Percentiles rank a stretch among this genome's conserved stretches.
phyloP scores from a whole-genome alignment of 257 asterid genomes.

The Solanum pinnatisectum region DNA sequence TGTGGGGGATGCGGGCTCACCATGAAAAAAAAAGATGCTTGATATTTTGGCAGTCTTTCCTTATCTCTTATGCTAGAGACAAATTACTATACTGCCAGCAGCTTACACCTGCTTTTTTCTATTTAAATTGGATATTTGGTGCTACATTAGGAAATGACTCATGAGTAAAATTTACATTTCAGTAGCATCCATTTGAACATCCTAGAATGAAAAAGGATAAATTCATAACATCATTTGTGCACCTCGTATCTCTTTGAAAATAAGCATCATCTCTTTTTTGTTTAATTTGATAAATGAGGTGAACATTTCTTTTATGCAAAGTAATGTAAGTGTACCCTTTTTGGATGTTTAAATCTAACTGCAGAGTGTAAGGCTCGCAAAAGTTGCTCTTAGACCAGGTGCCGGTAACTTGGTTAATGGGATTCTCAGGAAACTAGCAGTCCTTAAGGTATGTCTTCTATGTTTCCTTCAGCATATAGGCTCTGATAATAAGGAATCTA shows the following conservation, averaged over 20 bases:
- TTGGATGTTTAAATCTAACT: constrained; percentile 3
- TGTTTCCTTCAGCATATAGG: not conserved
- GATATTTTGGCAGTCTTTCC: not conserved
- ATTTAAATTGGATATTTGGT: not conserved
- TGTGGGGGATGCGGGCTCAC: not conserved
- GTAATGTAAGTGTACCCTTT: not conserved
- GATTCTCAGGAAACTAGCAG: constrained; percentile 68
- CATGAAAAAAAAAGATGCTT: not conserved
- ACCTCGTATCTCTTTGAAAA: not conserved
- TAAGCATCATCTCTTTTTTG: not conserved
- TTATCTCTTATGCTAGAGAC: not conserved
- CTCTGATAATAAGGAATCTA: constrained; percentile 5
- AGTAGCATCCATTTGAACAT: not conserved
- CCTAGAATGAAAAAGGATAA: not conserved
- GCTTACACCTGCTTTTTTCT: not conserved
- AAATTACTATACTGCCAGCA: not conserved
- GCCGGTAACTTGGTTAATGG: constrained; percentile 96
- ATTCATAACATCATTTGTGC: not conserved
- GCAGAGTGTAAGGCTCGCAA: constrained; percentile 92
- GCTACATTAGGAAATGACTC: not conserved
- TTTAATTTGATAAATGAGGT: constrained; percentile 2
- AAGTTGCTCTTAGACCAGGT: constrained; percentile 82
- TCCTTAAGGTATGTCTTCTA: constrained; percentile 51
- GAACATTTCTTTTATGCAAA: constrained; percentile 1
- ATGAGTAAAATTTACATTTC: not conserved